Conservation (phyloP, 495 filamentous ascomycete species). For the Cairneyella variabilis region DNA sequence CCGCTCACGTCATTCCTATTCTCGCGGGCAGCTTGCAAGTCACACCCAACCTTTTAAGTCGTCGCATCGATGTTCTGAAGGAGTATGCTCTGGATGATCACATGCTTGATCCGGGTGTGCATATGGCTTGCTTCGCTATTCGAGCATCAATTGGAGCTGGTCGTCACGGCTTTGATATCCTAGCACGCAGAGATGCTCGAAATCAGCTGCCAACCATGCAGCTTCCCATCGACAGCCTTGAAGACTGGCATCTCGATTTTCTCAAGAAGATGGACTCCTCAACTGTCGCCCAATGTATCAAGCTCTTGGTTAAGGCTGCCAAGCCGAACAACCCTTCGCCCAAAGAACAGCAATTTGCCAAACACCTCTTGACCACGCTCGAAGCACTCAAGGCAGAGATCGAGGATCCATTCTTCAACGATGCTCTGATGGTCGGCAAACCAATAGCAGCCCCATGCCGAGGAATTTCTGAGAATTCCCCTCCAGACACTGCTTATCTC, state of each 20-base stretch:
- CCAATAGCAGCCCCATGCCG: slow-evolving; percentile 39
- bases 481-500: slow-evolving; percentile 32
- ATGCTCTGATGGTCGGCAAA: slow-evolving; percentile 36
- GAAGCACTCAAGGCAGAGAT: slow-evolving; percentile 35
- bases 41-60: slow-evolving; percentile 45
- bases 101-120: slow-evolving; percentile 61
- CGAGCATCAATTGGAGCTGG: slow-evolving; percentile 49
- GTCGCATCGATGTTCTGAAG: slow-evolving; percentile 57
- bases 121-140: slow-evolving; percentile 72
- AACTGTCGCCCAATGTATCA: slow-evolving; percentile 9
- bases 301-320: slow-evolving; percentile 3
- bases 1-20: slow-evolving; percentile 62
- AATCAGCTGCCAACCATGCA: slow-evolving; percentile 66
- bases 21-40: slow-evolving; percentile 73
- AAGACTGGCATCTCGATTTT: slow-evolving; percentile 51
- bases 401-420: slow-evolving; percentile 38
- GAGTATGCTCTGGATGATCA: slow-evolving; percentile 48
- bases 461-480: slow-evolving; percentile 16
- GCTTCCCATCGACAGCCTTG: slow-evolving; percentile 53
- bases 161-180: slow-evolving; percentile 65
- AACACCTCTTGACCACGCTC: slow-evolving; percentile 32
- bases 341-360: slow-evolving; percentile 33
- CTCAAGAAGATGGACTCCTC: slow-evolving; percentile 19
- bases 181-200: slow-evolving; percentile 59
- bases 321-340: not conserved